Conservation (phyloP, 768 basidiomycete genomes). For the Ramaria rubella region DNA sequence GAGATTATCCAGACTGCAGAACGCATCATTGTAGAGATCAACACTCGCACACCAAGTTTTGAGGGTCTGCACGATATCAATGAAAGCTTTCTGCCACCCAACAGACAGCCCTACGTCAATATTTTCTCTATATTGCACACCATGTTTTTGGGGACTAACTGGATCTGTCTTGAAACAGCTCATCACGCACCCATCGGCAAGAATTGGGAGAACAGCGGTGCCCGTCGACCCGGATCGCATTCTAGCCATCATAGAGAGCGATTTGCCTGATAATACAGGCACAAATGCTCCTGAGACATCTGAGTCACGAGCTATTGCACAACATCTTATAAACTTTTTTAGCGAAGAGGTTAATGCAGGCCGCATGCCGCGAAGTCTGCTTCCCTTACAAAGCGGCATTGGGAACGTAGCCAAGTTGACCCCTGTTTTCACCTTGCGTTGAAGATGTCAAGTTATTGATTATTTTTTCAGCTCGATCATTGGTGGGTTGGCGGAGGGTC, state of each 20-base stretch:
- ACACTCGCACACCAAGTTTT: slow-evolving; percentile 22
- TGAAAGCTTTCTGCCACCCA: slow-evolving; percentile 18
- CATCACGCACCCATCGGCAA: no score
- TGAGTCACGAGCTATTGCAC: no score
- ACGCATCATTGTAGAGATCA: slow-evolving; percentile 26
- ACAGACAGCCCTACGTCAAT: slow-evolving; percentile 21
- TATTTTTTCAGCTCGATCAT: slow-evolving; percentile 21
- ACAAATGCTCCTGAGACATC: no score
- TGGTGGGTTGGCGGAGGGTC: slow-evolving; percentile 16
- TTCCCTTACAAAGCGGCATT: slow-evolving; percentile 23
- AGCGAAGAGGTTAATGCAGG: slow-evolving; percentile 21
- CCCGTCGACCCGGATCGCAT: no score
- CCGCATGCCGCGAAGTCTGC: slow-evolving; percentile 19
- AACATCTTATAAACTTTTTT: no score
- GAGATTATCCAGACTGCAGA: slow-evolving; percentile 23
- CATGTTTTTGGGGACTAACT: slow-evolving; percentile 21
- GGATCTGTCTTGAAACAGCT: no score
- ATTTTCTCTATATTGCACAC: slow-evolving; percentile 4
- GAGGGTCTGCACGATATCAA: slow-evolving; percentile 24
- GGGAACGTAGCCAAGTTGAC: slow-evolving; percentile 15
- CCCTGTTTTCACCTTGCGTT: not conserved
- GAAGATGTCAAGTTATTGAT: no score
- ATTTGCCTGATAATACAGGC: no score
- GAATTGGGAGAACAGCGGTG: no score
- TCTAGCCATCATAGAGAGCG: no score